These are phyloP conservation scores for Parietichytrium sp. DNA, from an alignment of 108 stramenopile genomes.

Conservation along the genomic window DNA sequence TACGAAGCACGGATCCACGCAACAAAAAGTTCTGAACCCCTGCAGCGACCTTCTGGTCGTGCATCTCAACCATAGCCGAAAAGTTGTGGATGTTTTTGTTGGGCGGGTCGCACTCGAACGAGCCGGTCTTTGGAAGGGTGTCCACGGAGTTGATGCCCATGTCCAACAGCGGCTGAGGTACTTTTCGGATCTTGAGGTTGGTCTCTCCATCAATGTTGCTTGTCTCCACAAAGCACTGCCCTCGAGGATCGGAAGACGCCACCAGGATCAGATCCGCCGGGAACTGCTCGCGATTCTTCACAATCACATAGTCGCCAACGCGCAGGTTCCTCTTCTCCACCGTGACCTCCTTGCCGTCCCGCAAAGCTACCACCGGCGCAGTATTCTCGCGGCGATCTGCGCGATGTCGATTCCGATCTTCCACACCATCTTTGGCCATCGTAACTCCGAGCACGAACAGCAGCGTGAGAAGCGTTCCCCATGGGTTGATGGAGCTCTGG, in stretches of 20 bases:
- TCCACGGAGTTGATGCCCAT: neutral
- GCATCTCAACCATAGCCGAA: slow-evolving; percentile 36
- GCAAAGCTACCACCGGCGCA: too few species aligned
- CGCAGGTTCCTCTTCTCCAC: slow-evolving; percentile 62
- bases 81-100: neutral
- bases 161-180: neutral
- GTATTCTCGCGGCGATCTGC: slow-evolving; percentile 77
- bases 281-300: slow-evolving; percentile 82
- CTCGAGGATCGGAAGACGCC: slow-evolving; percentile 76
- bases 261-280: slow-evolving; percentile 88
- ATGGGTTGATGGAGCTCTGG: slow-evolving; percentile 80
- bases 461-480: slow-evolving; percentile 87
- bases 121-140: neutral
- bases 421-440: slow-evolving; percentile 80
- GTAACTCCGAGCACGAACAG: slow-evolving; percentile 76
- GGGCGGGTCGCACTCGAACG: neutral
- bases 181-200: slow-evolving; percentile 75
- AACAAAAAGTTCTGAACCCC: slow-evolving; percentile 83
- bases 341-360: slow-evolving; percentile 59
- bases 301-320: slow-evolving; percentile 81
- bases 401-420: slow-evolving; percentile 81
- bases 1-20: slow-evolving; percentile 84
- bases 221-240: slow-evolving; percentile 83
- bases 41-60: too few species aligned
- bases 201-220: slow-evolving; percentile 94